Evolutionary conservation across 225 moss, liverwort and hornwort genomes (phyloP), one percentile per base, ranked within the genome.

Genomic region (Sphagnum tenellum): DNA sequence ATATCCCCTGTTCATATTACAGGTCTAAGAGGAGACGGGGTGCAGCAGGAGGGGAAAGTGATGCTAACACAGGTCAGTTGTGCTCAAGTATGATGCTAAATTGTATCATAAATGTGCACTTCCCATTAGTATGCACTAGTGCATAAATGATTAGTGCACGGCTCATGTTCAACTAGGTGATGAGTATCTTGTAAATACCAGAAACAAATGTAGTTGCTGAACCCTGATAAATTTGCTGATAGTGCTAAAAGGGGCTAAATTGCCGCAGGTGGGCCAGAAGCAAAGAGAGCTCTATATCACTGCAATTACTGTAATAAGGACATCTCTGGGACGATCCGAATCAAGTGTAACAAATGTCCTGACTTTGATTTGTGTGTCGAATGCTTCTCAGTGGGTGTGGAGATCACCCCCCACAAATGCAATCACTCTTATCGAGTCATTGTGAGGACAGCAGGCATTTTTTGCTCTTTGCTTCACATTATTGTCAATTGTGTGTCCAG

Each of bases 281-380:
- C 87, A 50, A 98, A 98, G 76, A 87, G 79, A 76, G 89, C 98
- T 64, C 87, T 91, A 4, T 98, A 93, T 74, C 90, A 98, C 67
- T 98, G 98, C 73, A 93, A 93, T 63, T 93, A 98, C 62, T 98
- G 98, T 74, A 76, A 79, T 73, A 98, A 89, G 75, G 98, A 98
- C 73, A 90, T 98, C 57, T 93, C 98, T 60, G 98, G 89, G 70
- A 84, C 79, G 13, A 93, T 91, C 65, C 90, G 98, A 70, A 86
- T 93, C 55, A 98, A 93, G 70, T 98, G 98, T 73, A 87, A 89
- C 52, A 90, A 93, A 70, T 98, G 98, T 66, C 69, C 89, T 48
- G 98, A 98, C 82, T 98, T 94, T 52, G 98, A 98, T 69, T 87
- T 98, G 48, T 98, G 98, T 57, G 82, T 98, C 44, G 98, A 93